A percentile compares a stretch with the other conserved stretches of the same genome.
Conservation (phyloP, 2,329 filamentous ascomycete genomes). For the Elsinoe fawcettii region DNA sequence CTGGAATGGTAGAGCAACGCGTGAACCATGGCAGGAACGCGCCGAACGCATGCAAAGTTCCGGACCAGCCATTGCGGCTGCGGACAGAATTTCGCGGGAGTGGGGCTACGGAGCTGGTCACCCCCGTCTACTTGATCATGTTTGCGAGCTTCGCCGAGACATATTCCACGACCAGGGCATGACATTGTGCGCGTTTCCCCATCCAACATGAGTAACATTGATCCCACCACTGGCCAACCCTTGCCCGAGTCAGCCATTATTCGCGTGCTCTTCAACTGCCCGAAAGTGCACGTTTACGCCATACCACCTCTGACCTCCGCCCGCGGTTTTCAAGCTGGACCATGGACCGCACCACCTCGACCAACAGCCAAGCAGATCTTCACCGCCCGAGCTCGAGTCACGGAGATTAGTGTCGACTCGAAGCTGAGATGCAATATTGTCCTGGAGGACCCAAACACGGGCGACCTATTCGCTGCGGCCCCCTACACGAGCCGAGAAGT, state of each 20-base stretch:
- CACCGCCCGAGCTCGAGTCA: slow-evolving; percentile 63
- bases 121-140: too few species aligned
- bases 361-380: slow-evolving; percentile 68
- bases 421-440: slow-evolving; percentile 63
- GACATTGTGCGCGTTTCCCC: background rate
- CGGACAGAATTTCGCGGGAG: background rate
- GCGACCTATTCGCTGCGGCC: slow-evolving; percentile 73
- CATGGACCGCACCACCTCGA: slow-evolving; percentile 63
- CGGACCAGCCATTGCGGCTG: too few species aligned
- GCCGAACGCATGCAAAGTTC: background rate
- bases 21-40: background rate
- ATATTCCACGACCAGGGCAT: too few species aligned
- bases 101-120: slow-evolving; percentile 1
- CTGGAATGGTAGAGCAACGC: background rate
- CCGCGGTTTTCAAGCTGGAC: slow-evolving; percentile 68
- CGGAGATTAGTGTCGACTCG: slow-evolving; percentile 28
- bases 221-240: slow-evolving; percentile 62
- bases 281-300: slow-evolving; percentile 74
- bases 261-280: slow-evolving; percentile 70
- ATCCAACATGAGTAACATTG: slow-evolving; percentile 52
- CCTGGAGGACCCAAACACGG: slow-evolving; percentile 65
- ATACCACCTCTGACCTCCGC: slow-evolving; percentile 73
- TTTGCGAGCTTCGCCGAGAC: too few species aligned
- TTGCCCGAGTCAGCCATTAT: slow-evolving; percentile 73
- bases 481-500: slow-evolving; percentile 60